Conservation (phyloP, 1,139 yeast species). For the Scheffersomyces insectosa region DNA sequence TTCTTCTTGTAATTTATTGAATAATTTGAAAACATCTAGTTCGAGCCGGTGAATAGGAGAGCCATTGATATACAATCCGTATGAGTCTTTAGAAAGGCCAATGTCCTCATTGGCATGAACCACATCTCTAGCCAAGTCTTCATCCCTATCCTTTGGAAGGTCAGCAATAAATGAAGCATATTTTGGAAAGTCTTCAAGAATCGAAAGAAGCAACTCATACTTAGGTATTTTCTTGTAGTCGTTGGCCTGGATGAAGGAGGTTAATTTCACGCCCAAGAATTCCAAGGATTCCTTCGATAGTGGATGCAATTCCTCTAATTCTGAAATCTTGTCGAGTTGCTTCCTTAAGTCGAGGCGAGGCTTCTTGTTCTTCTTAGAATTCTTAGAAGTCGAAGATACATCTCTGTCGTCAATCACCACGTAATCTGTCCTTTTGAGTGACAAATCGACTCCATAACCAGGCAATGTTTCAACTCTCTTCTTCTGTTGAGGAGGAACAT, state of each 20-base stretch:
- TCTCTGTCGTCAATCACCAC: constrained; percentile 63
- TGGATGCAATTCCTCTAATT: constrained; percentile 4
- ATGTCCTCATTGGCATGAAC: constrained; percentile 29
- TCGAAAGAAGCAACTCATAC: constrained; percentile 31
- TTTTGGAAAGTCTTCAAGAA: constrained; percentile 55
- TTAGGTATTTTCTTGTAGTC: constrained; percentile 24
- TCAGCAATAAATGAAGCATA: constrained; percentile 34
- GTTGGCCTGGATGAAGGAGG: constrained; percentile 41
- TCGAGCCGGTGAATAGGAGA: constrained; percentile 47
- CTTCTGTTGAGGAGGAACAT: constrained; percentile 38
- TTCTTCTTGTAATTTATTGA: constrained; percentile 39
- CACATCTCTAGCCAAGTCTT: constrained; percentile 11
- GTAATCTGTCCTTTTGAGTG: constrained; percentile 64
- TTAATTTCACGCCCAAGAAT: constrained; percentile 46
- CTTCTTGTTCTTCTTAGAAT: neutral
- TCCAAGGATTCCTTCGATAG: constrained; percentile 25
- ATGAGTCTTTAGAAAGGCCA: constrained; percentile 38
- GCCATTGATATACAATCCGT: constrained; percentile 66
- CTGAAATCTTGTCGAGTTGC: constrained; percentile 12
- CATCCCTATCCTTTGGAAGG: constrained; percentile 3
- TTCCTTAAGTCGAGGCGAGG: constrained; percentile 6
- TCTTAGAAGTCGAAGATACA: constrained; percentile 2
- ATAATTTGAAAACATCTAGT: constrained; percentile 45
- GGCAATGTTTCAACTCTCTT: constrained; percentile 37
- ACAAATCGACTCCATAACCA: constrained; percentile 70